phyloP scores from a whole-genome alignment of 768 basidiomycete species.

The Suillus americanus region DNA sequence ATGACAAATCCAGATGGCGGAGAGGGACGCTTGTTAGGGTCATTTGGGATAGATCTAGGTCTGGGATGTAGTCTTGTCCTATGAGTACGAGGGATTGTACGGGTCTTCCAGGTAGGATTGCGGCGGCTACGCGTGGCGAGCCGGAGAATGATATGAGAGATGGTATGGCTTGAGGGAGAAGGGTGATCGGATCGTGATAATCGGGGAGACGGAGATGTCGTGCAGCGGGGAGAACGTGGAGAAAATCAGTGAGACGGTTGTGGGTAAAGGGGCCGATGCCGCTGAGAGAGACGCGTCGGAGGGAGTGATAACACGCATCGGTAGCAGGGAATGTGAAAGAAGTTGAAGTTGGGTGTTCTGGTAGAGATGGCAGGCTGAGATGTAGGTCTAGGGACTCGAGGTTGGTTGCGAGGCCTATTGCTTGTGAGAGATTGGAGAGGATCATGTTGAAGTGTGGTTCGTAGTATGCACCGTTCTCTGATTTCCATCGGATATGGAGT shows the following conservation, averaged over 20 bases:
- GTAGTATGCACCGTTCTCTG: conserved; percentile 32
- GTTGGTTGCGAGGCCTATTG: conserved; percentile 35
- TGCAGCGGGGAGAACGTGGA: conserved; percentile 40
- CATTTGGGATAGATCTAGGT: conserved; percentile 50
- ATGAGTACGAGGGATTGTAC: conserved; percentile 55
- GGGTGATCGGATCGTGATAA: conserved; percentile 40
- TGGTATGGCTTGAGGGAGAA: conserved; percentile 47
- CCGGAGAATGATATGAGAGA: conserved; percentile 58
- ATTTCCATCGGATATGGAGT: conserved; percentile 57
- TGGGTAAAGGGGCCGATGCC: conserved; percentile 40
- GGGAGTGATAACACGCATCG: conserved; percentile 40
- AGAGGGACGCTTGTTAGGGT: conserved; percentile 48
- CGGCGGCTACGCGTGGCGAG: conserved; percentile 55
- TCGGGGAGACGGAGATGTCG: conserved; percentile 49
- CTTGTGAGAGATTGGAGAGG: conserved; percentile 39
- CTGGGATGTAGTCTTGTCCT: conserved; percentile 56
- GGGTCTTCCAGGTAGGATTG: conserved; percentile 60
- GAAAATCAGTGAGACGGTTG: conserved; percentile 40
- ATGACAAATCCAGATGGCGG: conserved; percentile 56
- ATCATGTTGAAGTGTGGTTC: conserved; percentile 35
- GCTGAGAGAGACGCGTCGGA: conserved; percentile 43
- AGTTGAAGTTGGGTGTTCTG: conserved; percentile 44
- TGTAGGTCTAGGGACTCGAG: conserved; percentile 59
- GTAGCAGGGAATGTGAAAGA: conserved; percentile 41
- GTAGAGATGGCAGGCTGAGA: conserved; percentile 44